Percentiles rank a stretch among this genome's conserved stretches.
These are phyloP conservation scores for Penicillium psychrofluorescens DNA, from an alignment of 495 filamentous ascomycete species.

Conservation along the genomic window DNA sequence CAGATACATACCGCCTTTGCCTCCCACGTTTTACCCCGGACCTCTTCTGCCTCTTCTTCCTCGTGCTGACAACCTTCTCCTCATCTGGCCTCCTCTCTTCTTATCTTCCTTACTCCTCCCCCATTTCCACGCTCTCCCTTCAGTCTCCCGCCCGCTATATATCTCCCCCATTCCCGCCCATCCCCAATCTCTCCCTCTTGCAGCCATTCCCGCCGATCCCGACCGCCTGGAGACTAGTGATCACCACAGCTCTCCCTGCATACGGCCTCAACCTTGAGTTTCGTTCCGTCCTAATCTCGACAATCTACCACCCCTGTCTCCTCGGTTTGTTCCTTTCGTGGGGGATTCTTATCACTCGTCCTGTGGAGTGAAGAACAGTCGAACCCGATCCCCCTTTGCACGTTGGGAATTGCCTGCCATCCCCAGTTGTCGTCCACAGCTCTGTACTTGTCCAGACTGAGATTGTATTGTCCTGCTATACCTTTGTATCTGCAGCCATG, in stretches of 20 bases:
- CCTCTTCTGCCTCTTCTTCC: background rate
- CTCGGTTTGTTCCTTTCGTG: background rate
- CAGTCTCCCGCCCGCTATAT: background rate
- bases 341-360: too few relatives aligned
- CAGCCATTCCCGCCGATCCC: background rate
- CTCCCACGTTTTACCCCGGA: background rate
- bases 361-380: background rate
- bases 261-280: too few relatives aligned
- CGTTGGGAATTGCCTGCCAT: background rate
- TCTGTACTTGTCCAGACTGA: background rate
- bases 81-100: background rate
- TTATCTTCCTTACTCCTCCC: background rate
- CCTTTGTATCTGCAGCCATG: constrained; percentile 15
- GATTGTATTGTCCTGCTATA: background rate
- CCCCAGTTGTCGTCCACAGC: background rate
- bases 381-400: background rate
- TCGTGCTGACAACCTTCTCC: background rate
- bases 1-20: background rate
- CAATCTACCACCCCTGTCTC: background rate
- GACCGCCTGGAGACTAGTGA: background rate
- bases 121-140: background rate
- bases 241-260: too few relatives aligned
- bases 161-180: background rate
- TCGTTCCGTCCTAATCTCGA: too few relatives aligned
- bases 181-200: background rate